Evolutionary conservation across 108 stramenopile genomes (phyloP), one percentile per base, ranked within the genome.

Genomic region (Cyclotella cryptica): DNA sequence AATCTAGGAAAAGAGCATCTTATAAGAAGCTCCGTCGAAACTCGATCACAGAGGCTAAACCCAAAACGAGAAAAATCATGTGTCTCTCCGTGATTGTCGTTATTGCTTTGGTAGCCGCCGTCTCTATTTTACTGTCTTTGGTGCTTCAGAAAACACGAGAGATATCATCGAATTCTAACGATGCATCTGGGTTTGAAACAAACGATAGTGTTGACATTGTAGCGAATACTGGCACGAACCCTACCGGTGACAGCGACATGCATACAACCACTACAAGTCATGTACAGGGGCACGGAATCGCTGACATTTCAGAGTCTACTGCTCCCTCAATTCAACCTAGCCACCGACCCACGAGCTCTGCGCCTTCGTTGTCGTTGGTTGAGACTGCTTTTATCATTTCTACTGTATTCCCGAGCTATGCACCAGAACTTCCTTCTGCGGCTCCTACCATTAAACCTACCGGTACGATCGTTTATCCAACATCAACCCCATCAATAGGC

Each of bases 1-100:
- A 10, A 18, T 27, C 10, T 4, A 71, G 18, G 19, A 24, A 24
- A 24, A 69, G 28, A 52, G 3, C 26, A 68, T 46, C 27, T 9
- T 68, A 35, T 14, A 68, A 68, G 49, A 69, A 55, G 11, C 40
- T 55, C 27, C 47, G 19, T 21, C 10, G 41, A n/a, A 11, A 54
- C n/a, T 7, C 7, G 7, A n/a, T 54, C 18, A 42, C 19, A 14
- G 27, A 51, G 18, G 47, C 67, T 43, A 66, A 66, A 15, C 65
- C 46, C 15, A 66, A 10, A 21, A 47, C 65, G 35, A 47, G 45
- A 21, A 61, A 39, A 39, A 13, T 35, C 11, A 39, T 61, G 1
- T 3, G 2, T 15, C 1, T 65, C 13, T 26, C 45, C 44, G 22
- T 19, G 3, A 10, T 65, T 35, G 1, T 65, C 1, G 3, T 65